These are phyloP conservation scores for Plasmopara muralis DNA, from an alignment of 352 stramenopile species.

Conservation along the genomic window DNA sequence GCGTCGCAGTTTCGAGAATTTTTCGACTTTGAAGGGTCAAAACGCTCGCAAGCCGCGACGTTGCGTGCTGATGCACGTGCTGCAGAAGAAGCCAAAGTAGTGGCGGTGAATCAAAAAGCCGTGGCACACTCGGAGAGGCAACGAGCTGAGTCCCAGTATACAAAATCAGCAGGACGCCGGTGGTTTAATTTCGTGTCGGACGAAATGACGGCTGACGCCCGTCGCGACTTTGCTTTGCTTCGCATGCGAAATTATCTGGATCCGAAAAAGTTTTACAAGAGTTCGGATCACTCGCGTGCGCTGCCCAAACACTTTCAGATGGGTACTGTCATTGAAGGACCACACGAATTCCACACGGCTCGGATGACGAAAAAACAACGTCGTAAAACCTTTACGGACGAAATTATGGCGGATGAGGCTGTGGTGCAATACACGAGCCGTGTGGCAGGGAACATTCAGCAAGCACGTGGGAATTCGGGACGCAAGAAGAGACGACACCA, in stretches of 20 bases:
- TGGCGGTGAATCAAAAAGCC: constrained; percentile 33
- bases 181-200: constrained; percentile 92
- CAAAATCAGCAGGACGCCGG: constrained; percentile 56
- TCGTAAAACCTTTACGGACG: constrained; percentile 89
- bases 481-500: constrained; percentile 33
- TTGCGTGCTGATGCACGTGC: constrained; percentile 37
- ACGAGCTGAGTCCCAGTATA: constrained; percentile 41
- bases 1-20: constrained; percentile 37
- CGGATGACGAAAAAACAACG: constrained; percentile 90
- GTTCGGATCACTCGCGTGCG: constrained; percentile 72
- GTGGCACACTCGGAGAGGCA: constrained; percentile 43
- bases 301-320: constrained; percentile 88
- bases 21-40: constrained; percentile 25
- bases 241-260: constrained; percentile 94
- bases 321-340: constrained; percentile 89
- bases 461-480: constrained; percentile 29
- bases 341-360: constrained; percentile 84
- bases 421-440: constrained; percentile 85
- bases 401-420: constrained; percentile 89
- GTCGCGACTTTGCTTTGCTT: constrained; percentile 88
- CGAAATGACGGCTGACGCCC: constrained; percentile 82
- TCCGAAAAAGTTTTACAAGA: constrained; percentile 97
- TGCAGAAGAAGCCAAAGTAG: constrained; percentile 40
- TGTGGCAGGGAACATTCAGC: constrained; percentile 73
- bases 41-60: constrained; percentile 13